Percentiles rank a stretch among this genome's conserved stretches.
These are phyloP conservation scores for Plasmodium sp. DNA, from an alignment of 169 alveolate species.

Conservation along the genomic window DNA sequence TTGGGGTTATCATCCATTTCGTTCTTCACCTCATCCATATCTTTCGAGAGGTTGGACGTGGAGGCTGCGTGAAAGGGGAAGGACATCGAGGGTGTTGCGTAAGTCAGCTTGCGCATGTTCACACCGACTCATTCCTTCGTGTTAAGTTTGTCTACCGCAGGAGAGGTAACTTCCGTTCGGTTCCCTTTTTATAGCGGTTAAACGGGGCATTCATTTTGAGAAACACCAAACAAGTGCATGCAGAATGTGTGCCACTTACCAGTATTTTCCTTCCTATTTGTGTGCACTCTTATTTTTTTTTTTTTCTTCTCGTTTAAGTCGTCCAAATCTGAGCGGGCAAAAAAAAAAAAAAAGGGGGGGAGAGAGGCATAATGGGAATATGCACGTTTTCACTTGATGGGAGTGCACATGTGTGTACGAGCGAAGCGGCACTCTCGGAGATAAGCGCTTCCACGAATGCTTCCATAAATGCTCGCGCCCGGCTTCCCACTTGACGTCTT, in stretches of 20 bases:
- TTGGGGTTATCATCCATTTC: background rate
- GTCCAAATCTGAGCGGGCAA: background rate
- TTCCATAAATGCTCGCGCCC: background rate
- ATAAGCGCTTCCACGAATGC: background rate
- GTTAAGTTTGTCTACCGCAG: background rate
- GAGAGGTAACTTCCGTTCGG: background rate
- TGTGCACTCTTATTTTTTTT: constrained; percentile 29
- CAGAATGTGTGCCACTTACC: constrained; percentile 5
- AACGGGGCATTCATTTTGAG: background rate
- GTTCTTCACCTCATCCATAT: background rate
- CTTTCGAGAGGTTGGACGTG: background rate
- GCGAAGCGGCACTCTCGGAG: no score
- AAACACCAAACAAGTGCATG: background rate
- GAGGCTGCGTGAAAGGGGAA: background rate
- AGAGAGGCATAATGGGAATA: background rate
- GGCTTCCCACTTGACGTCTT: constrained; percentile 9
- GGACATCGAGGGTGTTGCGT: background rate
- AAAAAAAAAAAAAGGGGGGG: background rate
- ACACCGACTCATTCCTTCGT: background rate
- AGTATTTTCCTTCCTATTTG: constrained; percentile 16
- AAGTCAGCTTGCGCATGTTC: background rate
- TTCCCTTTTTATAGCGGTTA: background rate
- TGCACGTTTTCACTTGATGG: background rate
- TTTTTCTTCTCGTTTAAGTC: background rate
- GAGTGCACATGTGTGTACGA: background rate